Evolutionary conservation across 164 flowering plant genomes (phyloP).

Genomic region (Cinnamomum chago): DNA sequence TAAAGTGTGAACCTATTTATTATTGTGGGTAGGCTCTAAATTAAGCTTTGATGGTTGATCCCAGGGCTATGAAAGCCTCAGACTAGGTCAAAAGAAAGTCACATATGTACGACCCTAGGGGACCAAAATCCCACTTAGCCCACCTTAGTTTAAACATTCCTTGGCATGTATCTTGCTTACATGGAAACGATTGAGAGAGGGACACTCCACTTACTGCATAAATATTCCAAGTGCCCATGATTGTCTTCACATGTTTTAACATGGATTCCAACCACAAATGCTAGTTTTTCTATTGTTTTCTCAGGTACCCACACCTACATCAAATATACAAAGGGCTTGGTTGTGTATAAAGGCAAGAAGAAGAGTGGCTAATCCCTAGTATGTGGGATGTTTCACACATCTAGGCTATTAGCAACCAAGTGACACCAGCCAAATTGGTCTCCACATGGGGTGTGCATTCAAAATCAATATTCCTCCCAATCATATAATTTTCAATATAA

Average conservation of each 20-base stretch:
- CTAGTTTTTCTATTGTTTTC: constrained; percentile 14
- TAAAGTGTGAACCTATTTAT: background rate
- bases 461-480: constrained; percentile 22
- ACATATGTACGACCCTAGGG: constrained; percentile 15
- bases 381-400: constrained; percentile 9
- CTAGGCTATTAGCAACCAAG: constrained; percentile 22
- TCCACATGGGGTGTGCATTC: constrained; percentile 45
- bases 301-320: constrained; percentile 20
- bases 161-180: constrained; percentile 9
- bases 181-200: constrained; percentile 20
- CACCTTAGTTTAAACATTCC: constrained; percentile 3
- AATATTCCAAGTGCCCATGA: constrained; percentile 30
- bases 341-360: constrained; percentile 14
- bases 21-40: background rate
- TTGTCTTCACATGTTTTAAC: constrained; percentile 45
- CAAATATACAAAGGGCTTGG: constrained; percentile 10
- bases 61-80: constrained; percentile 8
- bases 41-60: constrained; percentile 2
- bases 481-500: constrained; percentile 11
- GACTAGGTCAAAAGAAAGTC: constrained; percentile 18
- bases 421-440: constrained; percentile 44
- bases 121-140: constrained; percentile 42
- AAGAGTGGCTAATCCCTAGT: constrained; percentile 11
- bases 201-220: constrained; percentile 22
- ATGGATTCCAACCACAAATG: constrained; percentile 45